Conservation (phyloP, 345 rosid genomes). For the Psidium guajava region DNA sequence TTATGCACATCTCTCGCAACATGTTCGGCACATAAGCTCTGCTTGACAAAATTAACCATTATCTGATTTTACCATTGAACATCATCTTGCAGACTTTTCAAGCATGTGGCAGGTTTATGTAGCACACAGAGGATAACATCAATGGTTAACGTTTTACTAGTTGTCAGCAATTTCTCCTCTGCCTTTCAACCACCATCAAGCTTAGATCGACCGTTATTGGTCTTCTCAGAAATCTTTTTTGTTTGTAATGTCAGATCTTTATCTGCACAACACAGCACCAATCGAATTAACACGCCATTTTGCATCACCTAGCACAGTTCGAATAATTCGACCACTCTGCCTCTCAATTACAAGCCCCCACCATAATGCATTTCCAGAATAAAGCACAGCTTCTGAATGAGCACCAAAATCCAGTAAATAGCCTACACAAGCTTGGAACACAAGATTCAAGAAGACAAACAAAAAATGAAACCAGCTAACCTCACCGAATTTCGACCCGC, state of each 20-base stretch:
- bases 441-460: neutral
- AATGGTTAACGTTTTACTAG: neutral
- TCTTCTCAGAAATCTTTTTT: neutral
- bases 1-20: neutral
- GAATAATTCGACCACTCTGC: neutral
- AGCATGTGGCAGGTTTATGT: neutral
- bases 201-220: neutral
- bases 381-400: neutral
- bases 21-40: neutral
- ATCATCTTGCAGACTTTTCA: neutral
- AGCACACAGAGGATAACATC: neutral
- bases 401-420: neutral
- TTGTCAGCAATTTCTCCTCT: neutral
- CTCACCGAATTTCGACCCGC: slow-evolving; percentile 89
- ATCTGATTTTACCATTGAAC: neutral
- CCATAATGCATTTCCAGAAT: neutral
- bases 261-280: neutral
- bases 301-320: neutral
- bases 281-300: neutral
- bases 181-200: neutral
- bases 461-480: slow-evolving; percentile 19
- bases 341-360: neutral
- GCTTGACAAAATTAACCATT: neutral
- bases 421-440: neutral
- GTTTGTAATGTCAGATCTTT: neutral